Evolutionary conservation across 805 yeast species (phyloP).

Genomic region (Kuraishia floccosa): DNA sequence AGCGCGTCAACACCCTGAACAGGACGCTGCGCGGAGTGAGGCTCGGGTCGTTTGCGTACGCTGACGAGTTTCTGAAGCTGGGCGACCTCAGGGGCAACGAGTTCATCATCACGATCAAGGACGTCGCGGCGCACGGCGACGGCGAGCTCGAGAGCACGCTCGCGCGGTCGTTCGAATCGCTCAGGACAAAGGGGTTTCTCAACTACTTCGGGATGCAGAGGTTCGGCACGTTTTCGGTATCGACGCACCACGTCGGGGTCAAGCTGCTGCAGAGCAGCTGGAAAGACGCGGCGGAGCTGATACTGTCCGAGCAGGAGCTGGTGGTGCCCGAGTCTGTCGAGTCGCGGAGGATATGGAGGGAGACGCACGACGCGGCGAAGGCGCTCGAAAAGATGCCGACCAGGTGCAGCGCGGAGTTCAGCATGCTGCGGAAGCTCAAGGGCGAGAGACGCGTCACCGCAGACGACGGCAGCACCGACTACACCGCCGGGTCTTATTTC

Average conservation of each 20-base stretch:
- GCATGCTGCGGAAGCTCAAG: slow-evolving; percentile 52
- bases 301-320: slow-evolving; percentile 77
- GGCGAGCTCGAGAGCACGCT: slow-evolving; percentile 33
- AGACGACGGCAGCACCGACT: slow-evolving; percentile 34
- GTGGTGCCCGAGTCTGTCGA: slow-evolving; percentile 76
- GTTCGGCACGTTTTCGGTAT: slow-evolving; percentile 89
- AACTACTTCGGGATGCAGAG: slow-evolving; percentile 98
- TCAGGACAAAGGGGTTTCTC: slow-evolving; percentile 66
- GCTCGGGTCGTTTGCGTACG: slow-evolving; percentile 70
- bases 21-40: slow-evolving; percentile 65
- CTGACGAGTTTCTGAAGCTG: slow-evolving; percentile 46
- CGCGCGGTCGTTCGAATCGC: slow-evolving; percentile 39
- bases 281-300: slow-evolving; percentile 67
- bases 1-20: slow-evolving; percentile 68
- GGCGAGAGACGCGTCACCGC: slow-evolving; percentile 36
- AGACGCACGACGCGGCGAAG: slow-evolving; percentile 49
- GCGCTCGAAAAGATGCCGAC: slow-evolving; percentile 78
- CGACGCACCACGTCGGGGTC: slow-evolving; percentile 82
- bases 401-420: slow-evolving; percentile 74
- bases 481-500: slow-evolving; percentile 46
- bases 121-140: slow-evolving; percentile 31
- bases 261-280: slow-evolving; percentile 62
- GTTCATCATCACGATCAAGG: slow-evolving; percentile 75
- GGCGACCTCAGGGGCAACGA: slow-evolving; percentile 90
- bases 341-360: slow-evolving; percentile 75